Conservation (phyloP, 2,329 filamentous ascomycete species). For the Coleophoma cylindrospora region DNA sequence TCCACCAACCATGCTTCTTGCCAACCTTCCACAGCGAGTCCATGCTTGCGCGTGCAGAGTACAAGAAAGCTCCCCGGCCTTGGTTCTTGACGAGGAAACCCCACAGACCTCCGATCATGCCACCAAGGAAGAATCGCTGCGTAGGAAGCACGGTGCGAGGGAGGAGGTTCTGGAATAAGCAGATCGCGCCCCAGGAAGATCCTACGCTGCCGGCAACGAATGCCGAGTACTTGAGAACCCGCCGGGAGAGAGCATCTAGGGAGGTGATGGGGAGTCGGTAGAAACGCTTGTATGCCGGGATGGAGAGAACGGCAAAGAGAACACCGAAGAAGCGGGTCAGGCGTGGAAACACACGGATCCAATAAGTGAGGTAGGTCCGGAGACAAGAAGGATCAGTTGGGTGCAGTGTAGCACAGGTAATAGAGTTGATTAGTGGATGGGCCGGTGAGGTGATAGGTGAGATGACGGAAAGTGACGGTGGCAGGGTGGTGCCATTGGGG, state of each 20-base stretch:
- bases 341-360: conserved; percentile 75
- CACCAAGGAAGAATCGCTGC: conserved; percentile 85
- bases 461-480: conserved; percentile 60
- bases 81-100: conserved; percentile 67
- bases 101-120: conserved; percentile 81
- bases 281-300: conserved; percentile 63
- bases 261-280: conserved; percentile 65
- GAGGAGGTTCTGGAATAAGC: conserved; percentile 77
- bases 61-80: conserved; percentile 69
- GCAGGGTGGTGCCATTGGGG: conserved; percentile 63
- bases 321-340: conserved; percentile 74
- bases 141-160: conserved; percentile 71
- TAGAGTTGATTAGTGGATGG: conserved; percentile 77
- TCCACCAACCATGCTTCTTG: conserved; percentile 87
- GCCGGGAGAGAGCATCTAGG: conserved; percentile 60
- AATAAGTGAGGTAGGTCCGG: conserved; percentile 82
- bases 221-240: conserved; percentile 68
- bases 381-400: conserved; percentile 83
- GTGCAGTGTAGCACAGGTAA: conserved; percentile 88
- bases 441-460: conserved; percentile 76
- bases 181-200: conserved; percentile 83
- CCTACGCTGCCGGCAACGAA: conserved; percentile 82
- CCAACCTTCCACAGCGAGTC: conserved; percentile 90
- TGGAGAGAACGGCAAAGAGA: conserved; percentile 61
- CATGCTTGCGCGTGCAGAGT: conserved; percentile 71